Conservation (phyloP, 148 eudicot species). For the Chenopodium berlandieri region DNA sequence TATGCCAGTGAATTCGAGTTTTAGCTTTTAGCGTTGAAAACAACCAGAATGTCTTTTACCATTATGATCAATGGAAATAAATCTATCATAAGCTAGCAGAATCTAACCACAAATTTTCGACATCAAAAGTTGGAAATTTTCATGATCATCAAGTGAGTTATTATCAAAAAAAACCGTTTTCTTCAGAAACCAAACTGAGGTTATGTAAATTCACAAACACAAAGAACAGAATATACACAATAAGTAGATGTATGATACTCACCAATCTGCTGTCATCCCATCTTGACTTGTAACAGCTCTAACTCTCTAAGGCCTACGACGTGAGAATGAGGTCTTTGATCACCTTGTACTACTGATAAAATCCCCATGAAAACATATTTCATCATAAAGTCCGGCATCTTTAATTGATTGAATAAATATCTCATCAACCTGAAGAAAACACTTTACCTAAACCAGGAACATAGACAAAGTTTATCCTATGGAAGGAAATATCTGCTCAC, state of each 20-base stretch:
- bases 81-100: not conserved
- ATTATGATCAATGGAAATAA: too few species aligned
- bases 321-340: slow-evolving; percentile 24
- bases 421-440: not conserved
- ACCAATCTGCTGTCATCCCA: slow-evolving; percentile 99
- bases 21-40: too few species aligned
- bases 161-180: too few species aligned
- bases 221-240: too few species aligned
- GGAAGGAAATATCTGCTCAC: not conserved
- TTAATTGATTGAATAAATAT: not conserved
- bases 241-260: slow-evolving; percentile 15
- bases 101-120: not conserved
- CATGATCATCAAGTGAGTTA: too few species aligned
- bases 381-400: not conserved
- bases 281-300: slow-evolving; percentile 96
- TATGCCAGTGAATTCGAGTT: not conserved
- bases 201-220: too few species aligned
- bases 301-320: slow-evolving; percentile 56
- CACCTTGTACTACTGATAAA: not conserved
- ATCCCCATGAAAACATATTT: not conserved
- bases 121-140: not conserved
- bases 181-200: not conserved
- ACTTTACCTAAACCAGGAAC: not conserved
- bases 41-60: too few species aligned
- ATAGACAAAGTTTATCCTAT: too few species aligned